A percentile compares a stretch with the other conserved stretches of the same genome.
These are phyloP conservation scores for Claviceps monticola DNA, from an alignment of 2,329 filamentous ascomycete genomes.

Conservation along the genomic window DNA sequence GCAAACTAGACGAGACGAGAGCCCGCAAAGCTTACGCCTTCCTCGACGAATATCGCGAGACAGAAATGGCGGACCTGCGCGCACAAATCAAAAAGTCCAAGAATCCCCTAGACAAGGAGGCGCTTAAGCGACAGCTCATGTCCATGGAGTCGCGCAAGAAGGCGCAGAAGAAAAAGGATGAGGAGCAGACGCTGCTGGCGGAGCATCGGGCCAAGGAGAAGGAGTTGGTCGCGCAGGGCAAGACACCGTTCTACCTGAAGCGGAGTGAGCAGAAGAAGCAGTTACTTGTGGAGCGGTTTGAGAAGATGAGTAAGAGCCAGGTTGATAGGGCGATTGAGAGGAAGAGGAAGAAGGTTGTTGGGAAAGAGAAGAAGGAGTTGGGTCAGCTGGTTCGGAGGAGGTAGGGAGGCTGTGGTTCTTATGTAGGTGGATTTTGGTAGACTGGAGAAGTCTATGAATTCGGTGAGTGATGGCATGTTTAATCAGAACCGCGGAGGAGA, in stretches of 20 bases:
- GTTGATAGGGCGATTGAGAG: constrained; percentile 74
- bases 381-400: constrained; percentile 20
- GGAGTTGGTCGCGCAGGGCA: constrained; percentile 72
- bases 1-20: constrained; percentile 40
- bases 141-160: constrained; percentile 70
- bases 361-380: constrained; percentile 72
- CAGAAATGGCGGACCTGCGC: constrained; percentile 68
- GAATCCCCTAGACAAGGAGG: constrained; percentile 49
- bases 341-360: constrained; percentile 75
- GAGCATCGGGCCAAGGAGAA: constrained; percentile 75
- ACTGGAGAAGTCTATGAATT: too few species aligned
- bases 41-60: constrained; percentile 69
- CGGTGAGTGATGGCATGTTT: too few species aligned
- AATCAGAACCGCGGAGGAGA: too few species aligned
- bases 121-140: constrained; percentile 57
- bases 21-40: constrained; percentile 70
- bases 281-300: constrained; percentile 64
- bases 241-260: constrained; percentile 90
- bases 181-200: constrained; percentile 52
- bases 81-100: constrained; percentile 52
- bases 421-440: too few species aligned
- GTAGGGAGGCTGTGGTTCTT: neutral
- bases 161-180: constrained; percentile 54
- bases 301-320: constrained; percentile 72
- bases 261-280: constrained; percentile 81